Percentiles rank a stretch among this genome's conserved stretches.
These are phyloP conservation scores for Phaeophleospora eucalypticola DNA, from an alignment of 2,329 filamentous ascomycete genomes.

Conservation along the genomic window DNA sequence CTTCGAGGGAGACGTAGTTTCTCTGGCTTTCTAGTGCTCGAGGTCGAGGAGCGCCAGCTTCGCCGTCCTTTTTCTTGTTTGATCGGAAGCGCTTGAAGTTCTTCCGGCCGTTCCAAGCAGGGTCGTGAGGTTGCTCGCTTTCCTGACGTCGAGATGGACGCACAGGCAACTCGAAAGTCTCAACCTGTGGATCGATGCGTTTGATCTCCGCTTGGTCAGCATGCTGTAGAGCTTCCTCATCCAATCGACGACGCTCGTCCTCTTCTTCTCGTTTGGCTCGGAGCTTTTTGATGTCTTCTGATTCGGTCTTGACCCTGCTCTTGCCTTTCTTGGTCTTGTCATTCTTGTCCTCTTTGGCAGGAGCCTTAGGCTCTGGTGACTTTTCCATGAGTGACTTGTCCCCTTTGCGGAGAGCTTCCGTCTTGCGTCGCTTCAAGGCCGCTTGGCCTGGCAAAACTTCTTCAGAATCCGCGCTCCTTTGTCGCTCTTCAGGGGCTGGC, in stretches of 20 bases:
- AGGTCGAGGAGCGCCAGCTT: neutral
- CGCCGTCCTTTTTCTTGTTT: slow-evolving; percentile 38
- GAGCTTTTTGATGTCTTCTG: slow-evolving; percentile 66
- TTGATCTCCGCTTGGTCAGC: slow-evolving; percentile 68
- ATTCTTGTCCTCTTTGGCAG: neutral
- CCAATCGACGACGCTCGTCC: slow-evolving; percentile 54
- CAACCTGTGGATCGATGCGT: slow-evolving; percentile 52
- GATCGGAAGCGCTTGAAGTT: slow-evolving; percentile 89
- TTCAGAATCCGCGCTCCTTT: slow-evolving; percentile 21
- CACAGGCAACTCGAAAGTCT: slow-evolving; percentile 64
- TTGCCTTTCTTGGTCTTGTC: slow-evolving; percentile 9
- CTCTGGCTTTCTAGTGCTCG: slow-evolving; percentile 34
- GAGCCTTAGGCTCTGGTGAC: slow-evolving; percentile 9
- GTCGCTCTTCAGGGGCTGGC: slow-evolving; percentile 22
- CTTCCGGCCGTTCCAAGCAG: slow-evolving; percentile 90
- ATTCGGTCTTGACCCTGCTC: slow-evolving; percentile 47
- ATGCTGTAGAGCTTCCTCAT: slow-evolving; percentile 70
- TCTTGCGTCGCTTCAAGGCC: slow-evolving; percentile 71
- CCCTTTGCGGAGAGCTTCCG: slow-evolving; percentile 52
- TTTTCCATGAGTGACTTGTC: slow-evolving; percentile 16
- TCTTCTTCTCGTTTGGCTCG: slow-evolving; percentile 53
- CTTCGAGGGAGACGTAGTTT: slow-evolving; percentile 67
- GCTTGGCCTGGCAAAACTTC: slow-evolving; percentile 63
- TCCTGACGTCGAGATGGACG: slow-evolving; percentile 11
- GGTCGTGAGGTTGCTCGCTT: neutral